Base-by-base conservation (phyloP, 345 rosid species). In the Populus deltoides region DNA sequence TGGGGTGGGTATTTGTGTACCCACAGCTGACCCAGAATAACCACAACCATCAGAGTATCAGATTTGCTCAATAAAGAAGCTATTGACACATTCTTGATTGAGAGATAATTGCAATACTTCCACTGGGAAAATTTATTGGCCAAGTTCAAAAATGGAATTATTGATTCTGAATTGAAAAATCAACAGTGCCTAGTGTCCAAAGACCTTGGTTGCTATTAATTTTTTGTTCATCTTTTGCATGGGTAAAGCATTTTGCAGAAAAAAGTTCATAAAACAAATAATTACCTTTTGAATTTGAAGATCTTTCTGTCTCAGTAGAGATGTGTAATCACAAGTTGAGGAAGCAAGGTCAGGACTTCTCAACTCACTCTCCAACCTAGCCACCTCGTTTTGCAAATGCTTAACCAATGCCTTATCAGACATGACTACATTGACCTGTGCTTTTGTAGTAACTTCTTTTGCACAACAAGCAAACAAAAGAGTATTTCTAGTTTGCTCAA, bases 351-450 rank as follows among this genome's bases (percentile, higher is more conserved):
- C 83, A 73, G 97, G 97, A 86, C 78, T 83, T 81, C 86, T 92
- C 86, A 96, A 80, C 90, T 96, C 99, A 63, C 89, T 88, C 85
- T 96, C 99, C 78, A 96, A 83, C 82, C 99, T 88, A 77, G 99
- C 98, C 84, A 96, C 75, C 81, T 96, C 99, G 73, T 77, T 91
- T 78, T 93, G 98, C 83, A 96, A 86, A 73, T 93, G 99, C 88
- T 96, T 93, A 78, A 96, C 99, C 86, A 96, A 83, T 38, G 97
- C 97, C 90, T 93, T 96, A 83, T 96, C 98, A 76, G 99, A 96
- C 99, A 96, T 92, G 82, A 96, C 98, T 55, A 96, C 93, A 81
- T 96, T 96, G 80, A 96, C 93, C 81, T 96, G 99, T 77, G 98
- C 98, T 81, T 92, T 96, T 17, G 98, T 96, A 68, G 92, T 90